Conservation (phyloP, 768 basidiomycete species). For the Lactarius akahatsu region DNA sequence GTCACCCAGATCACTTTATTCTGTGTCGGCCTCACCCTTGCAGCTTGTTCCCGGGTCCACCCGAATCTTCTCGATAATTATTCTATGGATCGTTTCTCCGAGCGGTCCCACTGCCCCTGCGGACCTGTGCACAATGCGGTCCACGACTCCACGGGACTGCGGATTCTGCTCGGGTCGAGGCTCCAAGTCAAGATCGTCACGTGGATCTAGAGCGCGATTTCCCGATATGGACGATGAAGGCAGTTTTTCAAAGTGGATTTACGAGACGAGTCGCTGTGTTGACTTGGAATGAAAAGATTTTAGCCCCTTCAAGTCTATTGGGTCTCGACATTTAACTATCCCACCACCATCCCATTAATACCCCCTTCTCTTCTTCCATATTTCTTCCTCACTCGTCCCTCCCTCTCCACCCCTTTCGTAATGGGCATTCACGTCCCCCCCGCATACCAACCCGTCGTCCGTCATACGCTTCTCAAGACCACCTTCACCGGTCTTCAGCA, state of each 20-base stretch:
- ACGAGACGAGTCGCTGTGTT: background rate
- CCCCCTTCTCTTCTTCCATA: background rate
- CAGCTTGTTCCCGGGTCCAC: background rate
- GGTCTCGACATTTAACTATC: background rate
- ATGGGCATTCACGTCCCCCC: slow-evolving; percentile 25
- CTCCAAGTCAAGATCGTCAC: background rate
- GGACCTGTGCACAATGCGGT: background rate
- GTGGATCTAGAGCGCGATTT: background rate
- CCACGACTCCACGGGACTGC: background rate
- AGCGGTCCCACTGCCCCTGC: background rate
- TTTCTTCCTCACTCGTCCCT: background rate
- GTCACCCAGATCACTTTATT: background rate
- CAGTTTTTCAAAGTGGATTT: slow-evolving; percentile 8
- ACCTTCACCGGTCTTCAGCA: slow-evolving; percentile 69
- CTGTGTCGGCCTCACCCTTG: too few relatives aligned
- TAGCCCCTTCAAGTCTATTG: background rate
- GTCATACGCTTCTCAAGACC: slow-evolving; percentile 56
- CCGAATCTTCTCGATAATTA: background rate
- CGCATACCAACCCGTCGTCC: slow-evolving; percentile 38
- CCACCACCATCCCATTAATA: background rate
- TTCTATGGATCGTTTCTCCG: slow-evolving; percentile 3
- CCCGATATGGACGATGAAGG: slow-evolving; percentile 10
- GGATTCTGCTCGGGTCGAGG: background rate
- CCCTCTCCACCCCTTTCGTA: slow-evolving; percentile 2
- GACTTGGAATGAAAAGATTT: background rate